Evolutionary conservation across 2,329 filamentous ascomycete species (phyloP).

Genomic region (Bisporella sp.): DNA sequence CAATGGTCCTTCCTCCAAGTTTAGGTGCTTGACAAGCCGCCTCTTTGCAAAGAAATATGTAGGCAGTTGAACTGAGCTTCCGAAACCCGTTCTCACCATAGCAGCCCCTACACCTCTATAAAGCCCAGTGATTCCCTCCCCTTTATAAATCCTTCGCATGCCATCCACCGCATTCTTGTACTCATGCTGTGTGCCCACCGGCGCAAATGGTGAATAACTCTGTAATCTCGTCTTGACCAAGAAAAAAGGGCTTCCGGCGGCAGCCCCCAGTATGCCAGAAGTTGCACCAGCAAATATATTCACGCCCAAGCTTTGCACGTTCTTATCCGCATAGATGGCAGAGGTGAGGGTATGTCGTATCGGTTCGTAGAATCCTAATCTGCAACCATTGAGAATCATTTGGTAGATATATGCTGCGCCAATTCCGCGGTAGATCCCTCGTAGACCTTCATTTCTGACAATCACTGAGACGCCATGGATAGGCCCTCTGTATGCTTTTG

Average conservation of each 20-base stretch:
- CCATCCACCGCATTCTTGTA: slow-evolving; percentile 86
- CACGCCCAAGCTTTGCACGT: slow-evolving; percentile 77
- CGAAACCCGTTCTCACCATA: slow-evolving; percentile 94
- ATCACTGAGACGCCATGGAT: slow-evolving; percentile 89
- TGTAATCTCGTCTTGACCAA: slow-evolving; percentile 94
- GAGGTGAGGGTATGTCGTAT: slow-evolving; percentile 67
- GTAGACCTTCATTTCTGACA: slow-evolving; percentile 78
- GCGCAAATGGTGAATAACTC: slow-evolving; percentile 85
- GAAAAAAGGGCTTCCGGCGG: slow-evolving; percentile 94
- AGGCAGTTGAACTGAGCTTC: slow-evolving; percentile 90
- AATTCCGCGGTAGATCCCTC: slow-evolving; percentile 81
- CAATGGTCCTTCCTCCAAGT: slow-evolving; percentile 83
- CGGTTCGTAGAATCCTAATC: slow-evolving; percentile 95
- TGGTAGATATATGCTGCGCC: slow-evolving; percentile 95
- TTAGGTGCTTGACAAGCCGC: slow-evolving; percentile 70
- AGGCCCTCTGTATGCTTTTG: slow-evolving; percentile 84
- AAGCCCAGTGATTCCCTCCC: slow-evolving; percentile 72
- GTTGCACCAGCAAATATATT: slow-evolving; percentile 91
- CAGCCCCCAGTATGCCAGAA: slow-evolving; percentile 85
- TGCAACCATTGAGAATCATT: slow-evolving; percentile 91
- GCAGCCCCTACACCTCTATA: slow-evolving; percentile 89
- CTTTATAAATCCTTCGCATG: slow-evolving; percentile 66
- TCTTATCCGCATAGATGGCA: slow-evolving; percentile 62
- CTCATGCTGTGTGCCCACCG: slow-evolving; percentile 92
- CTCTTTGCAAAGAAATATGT: slow-evolving; percentile 98